phyloP scores from a whole-genome alignment of 2,329 filamentous ascomycete genomes.

The Penicillium glabrum region DNA sequence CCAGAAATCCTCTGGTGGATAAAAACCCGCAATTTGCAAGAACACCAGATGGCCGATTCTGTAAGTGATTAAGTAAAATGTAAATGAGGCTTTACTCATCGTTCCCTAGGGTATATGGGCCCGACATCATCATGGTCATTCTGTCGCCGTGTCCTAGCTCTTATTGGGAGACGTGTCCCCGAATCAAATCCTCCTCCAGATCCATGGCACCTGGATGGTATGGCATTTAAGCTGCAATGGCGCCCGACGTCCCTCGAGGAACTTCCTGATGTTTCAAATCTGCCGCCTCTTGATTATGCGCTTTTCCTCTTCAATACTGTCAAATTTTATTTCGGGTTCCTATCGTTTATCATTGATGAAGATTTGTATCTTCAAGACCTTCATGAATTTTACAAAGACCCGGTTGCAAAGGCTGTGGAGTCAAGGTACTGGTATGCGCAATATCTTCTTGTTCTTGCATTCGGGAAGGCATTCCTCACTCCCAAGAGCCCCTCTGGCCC shows the following conservation, averaged over 20 bases:
- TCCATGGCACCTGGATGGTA: conserved; percentile 33
- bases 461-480: conserved; percentile 56
- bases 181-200: conserved; percentile 32
- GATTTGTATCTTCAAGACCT: conserved; percentile 38
- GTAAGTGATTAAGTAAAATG: conserved; percentile 15
- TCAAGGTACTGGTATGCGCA: conserved; percentile 53
- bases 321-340: conserved; percentile 56
- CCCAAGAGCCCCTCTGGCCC: conserved; percentile 29
- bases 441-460: conserved; percentile 55
- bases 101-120: conserved; percentile 33
- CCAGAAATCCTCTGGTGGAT: conserved; percentile 32
- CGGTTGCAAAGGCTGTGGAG: conserved; percentile 25
- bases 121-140: conserved; percentile 40
- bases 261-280: conserved; percentile 33
- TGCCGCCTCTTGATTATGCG: conserved; percentile 54
- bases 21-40: conserved; percentile 34
- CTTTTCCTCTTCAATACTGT: conserved; percentile 57
- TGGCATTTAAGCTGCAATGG: conserved; percentile 34
- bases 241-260: conserved; percentile 23
- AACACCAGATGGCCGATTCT: conserved; percentile 30
- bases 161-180: conserved; percentile 33
- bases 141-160: conserved; percentile 33
- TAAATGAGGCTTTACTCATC: neutral
- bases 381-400: conserved; percentile 45
- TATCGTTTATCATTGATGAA: conserved; percentile 58